Percentiles rank a stretch among this genome's conserved stretches.
Evolutionary conservation across 805 yeast species (phyloP).

Genomic region (Torulaspora quercuum): DNA sequence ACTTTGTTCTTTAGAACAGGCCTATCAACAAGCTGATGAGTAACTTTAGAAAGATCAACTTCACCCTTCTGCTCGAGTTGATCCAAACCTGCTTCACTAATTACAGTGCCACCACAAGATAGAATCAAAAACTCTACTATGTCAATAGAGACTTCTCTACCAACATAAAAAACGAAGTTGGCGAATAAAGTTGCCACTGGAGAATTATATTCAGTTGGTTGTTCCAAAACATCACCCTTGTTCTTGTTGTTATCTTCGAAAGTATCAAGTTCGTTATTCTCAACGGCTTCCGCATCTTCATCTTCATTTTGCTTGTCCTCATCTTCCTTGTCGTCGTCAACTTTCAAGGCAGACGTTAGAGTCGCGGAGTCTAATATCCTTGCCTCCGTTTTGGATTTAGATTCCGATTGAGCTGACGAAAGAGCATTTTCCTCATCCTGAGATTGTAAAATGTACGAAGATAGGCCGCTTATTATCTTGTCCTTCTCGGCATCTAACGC

Average conservation of each 20-base stretch:
- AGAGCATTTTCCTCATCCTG: constrained; percentile 31
- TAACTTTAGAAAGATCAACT: constrained; percentile 63
- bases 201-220: constrained; percentile 61
- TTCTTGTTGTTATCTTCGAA: constrained; percentile 63
- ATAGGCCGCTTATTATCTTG: constrained; percentile 86
- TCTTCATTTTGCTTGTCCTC: constrained; percentile 35
- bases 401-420: constrained; percentile 38
- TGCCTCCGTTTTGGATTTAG: constrained; percentile 29
- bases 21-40: constrained; percentile 94
- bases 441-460: constrained; percentile 72
- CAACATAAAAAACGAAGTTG: constrained; percentile 76
- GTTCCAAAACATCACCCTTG: constrained; percentile 64
- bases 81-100: constrained; percentile 85
- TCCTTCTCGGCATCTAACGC: constrained; percentile 65
- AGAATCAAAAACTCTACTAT: constrained; percentile 82
- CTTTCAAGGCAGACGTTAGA: constrained; percentile 50
- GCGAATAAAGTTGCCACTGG: constrained; percentile 65
- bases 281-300: constrained; percentile 41
- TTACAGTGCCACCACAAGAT: constrained; percentile 79
- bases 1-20: constrained; percentile 75
- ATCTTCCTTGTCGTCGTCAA: constrained; percentile 40
- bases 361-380: constrained; percentile 42
- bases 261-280: constrained; percentile 57
- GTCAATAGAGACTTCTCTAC: constrained; percentile 94
- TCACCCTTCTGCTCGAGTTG: constrained; percentile 49